phyloP scores from a whole-genome alignment of 495 filamentous ascomycete genomes.

The Penicillium fimorum region DNA sequence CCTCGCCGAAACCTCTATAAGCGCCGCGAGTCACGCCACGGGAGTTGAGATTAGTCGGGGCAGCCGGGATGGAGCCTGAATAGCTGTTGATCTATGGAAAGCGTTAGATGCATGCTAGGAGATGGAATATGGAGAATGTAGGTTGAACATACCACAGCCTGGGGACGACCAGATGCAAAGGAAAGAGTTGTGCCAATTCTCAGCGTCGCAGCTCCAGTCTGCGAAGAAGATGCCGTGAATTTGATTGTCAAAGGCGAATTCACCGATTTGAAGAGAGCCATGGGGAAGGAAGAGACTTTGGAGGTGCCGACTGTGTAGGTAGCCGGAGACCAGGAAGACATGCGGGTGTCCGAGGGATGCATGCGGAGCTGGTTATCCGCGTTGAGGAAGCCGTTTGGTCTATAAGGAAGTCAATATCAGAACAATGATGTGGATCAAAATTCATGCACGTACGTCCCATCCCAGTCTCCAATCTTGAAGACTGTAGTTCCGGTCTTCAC shows the following conservation, averaged over 20 bases:
- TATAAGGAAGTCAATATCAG: slow-evolving; percentile 6
- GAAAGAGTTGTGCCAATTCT: slow-evolving; percentile 63
- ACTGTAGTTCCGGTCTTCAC: slow-evolving; percentile 48
- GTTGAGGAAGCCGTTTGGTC: slow-evolving; percentile 64
- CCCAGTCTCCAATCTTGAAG: slow-evolving; percentile 63
- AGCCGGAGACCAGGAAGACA: slow-evolving; percentile 55
- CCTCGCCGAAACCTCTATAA: slow-evolving; percentile 60
- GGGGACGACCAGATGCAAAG: slow-evolving; percentile 50
- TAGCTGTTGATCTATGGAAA: slow-evolving; percentile 50
- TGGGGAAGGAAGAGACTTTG: slow-evolving; percentile 54
- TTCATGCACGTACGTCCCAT: slow-evolving; percentile 44
- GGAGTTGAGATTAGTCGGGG: slow-evolving; percentile 62
- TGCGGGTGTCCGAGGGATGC: slow-evolving; percentile 64
- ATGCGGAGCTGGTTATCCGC: slow-evolving; percentile 63
- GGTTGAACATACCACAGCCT: slow-evolving; percentile 22
- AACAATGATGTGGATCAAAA: background rate
- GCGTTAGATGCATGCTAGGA: background rate
- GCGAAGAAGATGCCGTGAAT: slow-evolving; percentile 53
- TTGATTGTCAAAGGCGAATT: slow-evolving; percentile 63
- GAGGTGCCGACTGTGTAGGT: slow-evolving; percentile 61
- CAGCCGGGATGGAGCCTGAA: slow-evolving; percentile 44
- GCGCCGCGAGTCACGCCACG: slow-evolving; percentile 64
- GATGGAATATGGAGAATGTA: background rate
- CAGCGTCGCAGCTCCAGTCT: slow-evolving; percentile 54
- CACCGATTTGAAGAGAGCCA: slow-evolving; percentile 62